phyloP scores from a whole-genome alignment of 2,329 filamentous ascomycete species.

The Cladosporium sp. region DNA sequence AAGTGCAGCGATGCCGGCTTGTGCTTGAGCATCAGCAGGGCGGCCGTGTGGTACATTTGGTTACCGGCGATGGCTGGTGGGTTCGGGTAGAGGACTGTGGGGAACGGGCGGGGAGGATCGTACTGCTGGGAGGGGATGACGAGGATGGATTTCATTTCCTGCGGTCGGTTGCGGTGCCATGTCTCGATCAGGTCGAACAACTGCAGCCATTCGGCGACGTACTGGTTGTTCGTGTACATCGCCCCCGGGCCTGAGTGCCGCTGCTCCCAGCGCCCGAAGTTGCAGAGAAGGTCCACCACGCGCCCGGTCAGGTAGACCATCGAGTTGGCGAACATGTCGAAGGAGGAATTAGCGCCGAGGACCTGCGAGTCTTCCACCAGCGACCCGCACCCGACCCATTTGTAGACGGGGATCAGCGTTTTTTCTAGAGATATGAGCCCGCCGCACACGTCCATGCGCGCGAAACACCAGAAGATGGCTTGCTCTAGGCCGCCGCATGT shows the following conservation, averaged over 20 bases:
- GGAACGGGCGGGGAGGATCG: slow-evolving; percentile 28
- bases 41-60: slow-evolving; percentile 55
- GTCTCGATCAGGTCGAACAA: slow-evolving; percentile 32
- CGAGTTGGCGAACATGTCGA: slow-evolving; percentile 58
- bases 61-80: slow-evolving; percentile 45
- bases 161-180: slow-evolving; percentile 31
- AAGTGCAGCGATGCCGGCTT: slow-evolving; percentile 37
- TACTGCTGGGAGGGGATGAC: slow-evolving; percentile 24
- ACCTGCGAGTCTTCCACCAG: slow-evolving; percentile 35
- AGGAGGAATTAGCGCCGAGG: slow-evolving; percentile 31
- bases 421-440: slow-evolving; percentile 52
- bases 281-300: slow-evolving; percentile 34
- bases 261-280: slow-evolving; percentile 28
- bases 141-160: slow-evolving; percentile 32
- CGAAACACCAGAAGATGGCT: slow-evolving; percentile 57
- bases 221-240: slow-evolving; percentile 23
- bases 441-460: slow-evolving; percentile 55
- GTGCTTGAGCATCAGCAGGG: slow-evolving; percentile 49
- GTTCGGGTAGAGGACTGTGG: slow-evolving; percentile 45
- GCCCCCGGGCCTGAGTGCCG: slow-evolving; percentile 22
- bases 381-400: slow-evolving; percentile 44
- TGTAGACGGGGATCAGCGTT: slow-evolving; percentile 46
- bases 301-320: slow-evolving; percentile 54
- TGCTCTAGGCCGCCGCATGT: slow-evolving; percentile 49
- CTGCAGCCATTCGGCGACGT: slow-evolving; percentile 25